phyloP scores from a whole-genome alignment of 2,329 filamentous ascomycete genomes.

The Capronia epimyces region DNA sequence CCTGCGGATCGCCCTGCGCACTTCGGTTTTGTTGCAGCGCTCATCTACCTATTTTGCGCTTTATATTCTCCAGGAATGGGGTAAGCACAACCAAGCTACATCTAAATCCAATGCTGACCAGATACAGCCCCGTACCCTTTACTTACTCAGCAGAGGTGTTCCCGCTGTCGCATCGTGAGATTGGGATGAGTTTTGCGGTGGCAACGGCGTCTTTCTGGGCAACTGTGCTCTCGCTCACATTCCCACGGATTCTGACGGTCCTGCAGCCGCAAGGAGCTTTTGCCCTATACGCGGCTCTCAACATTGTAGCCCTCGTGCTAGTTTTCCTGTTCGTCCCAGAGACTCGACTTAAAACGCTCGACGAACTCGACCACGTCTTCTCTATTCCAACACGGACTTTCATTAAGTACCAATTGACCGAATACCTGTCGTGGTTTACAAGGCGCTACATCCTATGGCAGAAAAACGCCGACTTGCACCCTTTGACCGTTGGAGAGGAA shows the following conservation, averaged over 20 bases:
- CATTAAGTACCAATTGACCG: slow-evolving; percentile 49
- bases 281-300: slow-evolving; percentile 44
- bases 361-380: slow-evolving; percentile 47
- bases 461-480: slow-evolving; percentile 44
- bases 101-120: background rate
- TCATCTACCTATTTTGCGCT: slow-evolving; percentile 29
- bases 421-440: slow-evolving; percentile 54
- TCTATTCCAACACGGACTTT: slow-evolving; percentile 49
- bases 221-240: slow-evolving; percentile 37
- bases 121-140: slow-evolving; percentile 36
- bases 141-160: slow-evolving; percentile 54
- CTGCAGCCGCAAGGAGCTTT: slow-evolving; percentile 38
- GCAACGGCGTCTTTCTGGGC: slow-evolving; percentile 41
- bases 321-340: slow-evolving; percentile 55
- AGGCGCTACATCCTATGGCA: slow-evolving; percentile 51
- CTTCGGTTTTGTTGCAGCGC: slow-evolving; percentile 26
- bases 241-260: slow-evolving; percentile 35
- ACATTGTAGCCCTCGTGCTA: slow-evolving; percentile 52
- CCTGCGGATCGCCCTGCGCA: slow-evolving; percentile 28
- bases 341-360: slow-evolving; percentile 47
- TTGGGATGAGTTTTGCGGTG: slow-evolving; percentile 41
- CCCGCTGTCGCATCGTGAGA: slow-evolving; percentile 50
- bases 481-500: slow-evolving; percentile 33
- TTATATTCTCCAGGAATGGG: slow-evolving; percentile 48
- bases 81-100: slow-evolving; percentile 35